phyloP scores from a whole-genome alignment of 371 early-diverging fungal genomes.

The Syncephalis fuscata region DNA sequence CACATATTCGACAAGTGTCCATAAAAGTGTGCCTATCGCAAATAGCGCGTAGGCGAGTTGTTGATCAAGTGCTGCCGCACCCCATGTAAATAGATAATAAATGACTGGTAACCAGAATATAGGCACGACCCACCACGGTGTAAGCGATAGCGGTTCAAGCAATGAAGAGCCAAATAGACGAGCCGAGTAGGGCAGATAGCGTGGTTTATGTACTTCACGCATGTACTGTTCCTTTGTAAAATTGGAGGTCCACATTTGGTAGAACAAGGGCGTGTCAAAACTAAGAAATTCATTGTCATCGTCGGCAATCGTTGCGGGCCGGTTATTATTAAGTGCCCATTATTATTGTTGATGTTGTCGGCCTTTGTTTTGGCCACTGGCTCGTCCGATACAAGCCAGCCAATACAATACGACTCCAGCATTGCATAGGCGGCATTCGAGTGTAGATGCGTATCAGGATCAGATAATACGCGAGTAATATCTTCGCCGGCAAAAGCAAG shows the following conservation, averaged over 20 bases:
- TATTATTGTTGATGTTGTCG: constrained; percentile 21
- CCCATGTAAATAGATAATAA: constrained; percentile 4
- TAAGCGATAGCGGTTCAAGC: constrained; percentile 67
- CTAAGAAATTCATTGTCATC: constrained; percentile 64
- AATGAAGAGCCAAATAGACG: constrained; percentile 54
- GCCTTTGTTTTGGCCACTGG: constrained; percentile 27
- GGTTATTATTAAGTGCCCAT: constrained; percentile 28
- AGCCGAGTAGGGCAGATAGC: constrained; percentile 60
- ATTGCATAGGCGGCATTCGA: constrained; percentile 71
- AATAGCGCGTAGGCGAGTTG: constrained; percentile 12
- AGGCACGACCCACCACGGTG: constrained; percentile 90
- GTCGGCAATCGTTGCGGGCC: not conserved
- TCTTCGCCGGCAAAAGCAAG: constrained; percentile 61
- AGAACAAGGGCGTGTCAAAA: constrained; percentile 57
- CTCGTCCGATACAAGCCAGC: constrained; percentile 22
- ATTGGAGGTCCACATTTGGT: constrained; percentile 52
- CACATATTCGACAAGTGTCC: constrained; percentile 70
- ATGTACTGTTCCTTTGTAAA: constrained; percentile 71
- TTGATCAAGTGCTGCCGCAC: too few species aligned
- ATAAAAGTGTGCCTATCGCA: constrained; percentile 48
- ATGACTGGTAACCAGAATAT: constrained; percentile 57
- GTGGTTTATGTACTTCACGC: constrained; percentile 80
- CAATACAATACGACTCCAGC: constrained; percentile 64
- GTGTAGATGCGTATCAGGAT: constrained; percentile 58
- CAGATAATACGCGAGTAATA: constrained; percentile 52